Base-by-base conservation (phyloP, 345 rosid species). In the Aegle marmelos region DNA sequence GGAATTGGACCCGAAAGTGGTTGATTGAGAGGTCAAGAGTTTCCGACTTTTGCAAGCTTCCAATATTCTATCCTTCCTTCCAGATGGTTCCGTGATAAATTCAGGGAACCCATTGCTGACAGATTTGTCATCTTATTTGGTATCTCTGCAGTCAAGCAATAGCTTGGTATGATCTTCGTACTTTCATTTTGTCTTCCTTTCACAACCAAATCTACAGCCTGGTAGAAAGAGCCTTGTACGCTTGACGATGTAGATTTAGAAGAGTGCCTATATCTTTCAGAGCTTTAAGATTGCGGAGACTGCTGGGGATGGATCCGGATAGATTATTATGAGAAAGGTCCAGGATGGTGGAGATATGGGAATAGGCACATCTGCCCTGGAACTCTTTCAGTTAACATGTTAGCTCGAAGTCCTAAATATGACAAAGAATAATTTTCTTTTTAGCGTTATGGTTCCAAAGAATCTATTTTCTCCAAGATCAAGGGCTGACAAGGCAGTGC, bases 391-490 rank as follows among this genome's bases (percentile, higher is more conserved):
- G 17, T 27, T 53, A 79, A 76, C 25, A 28, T 6, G 68, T 81
- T 76, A 27, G 45, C 25, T 22, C 72, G n/a, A 3, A 81, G 63
- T 61, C 65, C 30, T 11, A 41, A 41, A 11, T 41, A 41, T n/a
- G 79, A 33, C 13, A 72, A 21, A 24, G 9, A 45, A n/a, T 27
- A 76, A 14, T 25, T 22, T 61, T 25, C 48, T 9, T 2, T 36
- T 14, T 11, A 9, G 10, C 0, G 88, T 83, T 36, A 83, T 39
- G 5, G 36, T 5, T 16, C 86, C 83, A 27, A 58, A 54, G 7
- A 87, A 73, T 69, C 21, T 53, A 62, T 87, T 83, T 7, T 80
- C 50, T 71, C 83, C 80, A 10, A 85, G 82, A 71, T 83, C 85
- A 4, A 87, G 66, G 9, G 57, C 34, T 4, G 6, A 4, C 19